Base-by-base conservation (phyloP, 768 basidiomycete genomes). In the Auricularia cornea region DNA sequence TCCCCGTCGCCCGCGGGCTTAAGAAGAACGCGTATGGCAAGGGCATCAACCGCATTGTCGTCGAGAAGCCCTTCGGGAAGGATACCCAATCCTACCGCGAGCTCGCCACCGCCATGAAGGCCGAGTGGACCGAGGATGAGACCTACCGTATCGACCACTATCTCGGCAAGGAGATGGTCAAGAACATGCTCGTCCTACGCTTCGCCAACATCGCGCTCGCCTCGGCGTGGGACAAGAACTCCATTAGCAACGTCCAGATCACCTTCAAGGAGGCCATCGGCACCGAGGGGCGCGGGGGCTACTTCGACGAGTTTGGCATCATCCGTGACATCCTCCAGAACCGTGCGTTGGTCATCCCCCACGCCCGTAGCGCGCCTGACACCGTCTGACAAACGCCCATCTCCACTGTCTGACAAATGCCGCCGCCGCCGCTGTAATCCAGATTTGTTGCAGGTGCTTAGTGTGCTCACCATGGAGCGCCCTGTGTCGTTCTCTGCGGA, bases 261-360 rank as follows among this genome's bases (percentile, higher is more conserved):
- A 97, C 94, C 18, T 98, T 98, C 85, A 98, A 98, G 80, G 97
- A 98, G 76, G 94, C 95, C 2, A 98, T 98, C 73, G 96, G 96
- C 23, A 99, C 96, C 59, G 97, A 99, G 73, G 96, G 96, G n/a
- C 91, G 96, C 68, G 96, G 96, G n/a, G 96, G 97, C 20, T 99
- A 99, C 83, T 99, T 99, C 79, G 96, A 99, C 74, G 95, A 98
- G 77, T 99, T 98, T 76, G 97, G 97, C 62, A 98, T 99, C 74
- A 95, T 99, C 75, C 89, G 96, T 72, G 96, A 99, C 75, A 82
- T 99, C 64, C 80, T 95, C 72, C 96, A 99, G 80, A 99, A 99
- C 77, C 96, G 96, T 97, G 75, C 77, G 95, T 38, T 38, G 35
- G 35, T 84, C 29, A 33, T 35, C 62, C 56, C n/a, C 57, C 59